These are phyloP conservation scores for Myrmaecium sp. DNA, from an alignment of 2,329 filamentous ascomycete genomes.

Conservation along the genomic window DNA sequence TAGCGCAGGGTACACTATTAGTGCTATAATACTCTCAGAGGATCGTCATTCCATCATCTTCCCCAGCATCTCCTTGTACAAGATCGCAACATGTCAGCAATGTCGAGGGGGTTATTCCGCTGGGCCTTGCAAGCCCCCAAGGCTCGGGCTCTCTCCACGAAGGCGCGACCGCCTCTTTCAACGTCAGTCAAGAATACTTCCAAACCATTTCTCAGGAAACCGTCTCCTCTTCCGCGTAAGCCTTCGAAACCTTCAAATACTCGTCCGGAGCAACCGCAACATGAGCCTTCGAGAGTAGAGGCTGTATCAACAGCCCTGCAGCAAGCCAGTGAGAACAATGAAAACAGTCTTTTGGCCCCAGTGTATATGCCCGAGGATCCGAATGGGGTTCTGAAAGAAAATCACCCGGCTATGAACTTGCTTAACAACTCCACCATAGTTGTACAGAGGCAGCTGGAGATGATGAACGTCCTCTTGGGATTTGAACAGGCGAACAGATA, in stretches of 20 bases:
- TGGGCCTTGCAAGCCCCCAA: too few species aligned
- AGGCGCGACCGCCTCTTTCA: too few species aligned
- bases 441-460: conserved; percentile 44
- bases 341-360: conserved; percentile 38
- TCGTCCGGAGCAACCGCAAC: conserved; percentile 6
- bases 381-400: conserved; percentile 38
- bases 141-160: too few species aligned
- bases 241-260: conserved; percentile 5
- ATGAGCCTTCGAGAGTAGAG: conserved; percentile 18
- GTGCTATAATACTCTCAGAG: too few species aligned
- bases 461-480: conserved; percentile 49
- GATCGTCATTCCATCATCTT: too few species aligned
- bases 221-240: conserved; percentile 7
- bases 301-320: conserved; percentile 29
- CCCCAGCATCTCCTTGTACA: too few species aligned
- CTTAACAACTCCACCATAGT: conserved; percentile 45
- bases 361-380: conserved; percentile 46
- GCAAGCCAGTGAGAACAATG: conserved; percentile 18
- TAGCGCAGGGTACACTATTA: too few species aligned
- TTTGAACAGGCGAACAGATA: conserved; percentile 53
- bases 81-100: too few species aligned
- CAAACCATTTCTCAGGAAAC: conserved; percentile 10
- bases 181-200: too few species aligned
- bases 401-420: conserved; percentile 40
- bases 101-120: too few species aligned